Conservation (phyloP, 306 rosid species). For the Boehmeria nivea region DNA sequence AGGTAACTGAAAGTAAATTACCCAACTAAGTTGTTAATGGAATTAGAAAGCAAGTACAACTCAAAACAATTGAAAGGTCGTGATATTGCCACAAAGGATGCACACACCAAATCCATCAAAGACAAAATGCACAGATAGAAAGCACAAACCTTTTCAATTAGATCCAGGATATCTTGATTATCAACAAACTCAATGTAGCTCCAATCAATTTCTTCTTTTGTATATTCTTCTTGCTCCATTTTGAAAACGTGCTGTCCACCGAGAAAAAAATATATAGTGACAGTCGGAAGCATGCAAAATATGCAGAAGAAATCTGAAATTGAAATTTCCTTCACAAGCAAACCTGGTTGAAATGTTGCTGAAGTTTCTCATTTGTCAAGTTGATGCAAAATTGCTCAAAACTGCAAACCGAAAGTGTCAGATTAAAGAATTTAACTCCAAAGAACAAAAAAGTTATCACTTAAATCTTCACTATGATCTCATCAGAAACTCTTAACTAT, state of each 20-base stretch:
- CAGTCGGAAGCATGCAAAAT: conserved; percentile 16
- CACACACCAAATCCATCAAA: neutral
- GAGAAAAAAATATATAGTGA: conserved; percentile 1
- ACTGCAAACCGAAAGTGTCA: conserved; percentile 44
- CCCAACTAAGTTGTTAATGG: no score
- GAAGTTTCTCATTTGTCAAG: conserved; percentile 98
- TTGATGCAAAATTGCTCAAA: conserved; percentile 99
- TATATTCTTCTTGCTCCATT: conserved; percentile 99
- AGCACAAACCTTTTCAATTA: conserved; percentile 84
- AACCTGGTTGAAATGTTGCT: conserved; percentile 99
- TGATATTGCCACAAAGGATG: neutral
- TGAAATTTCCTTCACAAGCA: conserved; percentile 15
- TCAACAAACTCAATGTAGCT: conserved; percentile 99
- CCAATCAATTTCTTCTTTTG: conserved; percentile 99
- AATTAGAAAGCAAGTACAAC: no score
- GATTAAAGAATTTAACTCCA: conserved; percentile 5
- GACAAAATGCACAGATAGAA: conserved; percentile 14
- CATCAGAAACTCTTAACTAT: no score
- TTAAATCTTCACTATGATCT: neutral
- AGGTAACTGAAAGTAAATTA: no score
- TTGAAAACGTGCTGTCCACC: conserved; percentile 90
- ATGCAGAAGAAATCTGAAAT: conserved; percentile 15
- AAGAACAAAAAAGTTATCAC: neutral
- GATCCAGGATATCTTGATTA: conserved; percentile 91
- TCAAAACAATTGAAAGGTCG: no score